Evolutionary conservation across 768 basidiomycete species (phyloP).

Genomic region (Suillus fuscotomentosus): DNA sequence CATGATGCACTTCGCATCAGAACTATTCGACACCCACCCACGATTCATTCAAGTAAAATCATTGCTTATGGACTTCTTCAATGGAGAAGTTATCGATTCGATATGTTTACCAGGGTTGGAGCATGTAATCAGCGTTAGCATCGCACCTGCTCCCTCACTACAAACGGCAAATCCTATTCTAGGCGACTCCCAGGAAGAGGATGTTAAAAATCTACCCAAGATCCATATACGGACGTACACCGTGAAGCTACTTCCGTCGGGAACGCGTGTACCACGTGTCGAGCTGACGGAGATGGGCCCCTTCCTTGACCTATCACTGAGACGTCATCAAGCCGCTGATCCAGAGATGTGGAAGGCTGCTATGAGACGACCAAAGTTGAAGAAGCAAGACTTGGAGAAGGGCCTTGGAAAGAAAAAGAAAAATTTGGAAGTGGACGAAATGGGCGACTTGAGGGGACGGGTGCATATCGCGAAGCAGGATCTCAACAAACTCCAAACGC

Average conservation of each 20-base stretch:
- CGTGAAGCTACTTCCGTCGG: constrained; percentile 68
- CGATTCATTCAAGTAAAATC: constrained; percentile 92
- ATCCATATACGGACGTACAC: constrained; percentile 91
- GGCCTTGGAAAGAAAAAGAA: constrained; percentile 91
- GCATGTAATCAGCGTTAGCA: constrained; percentile 81
- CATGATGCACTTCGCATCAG: constrained; percentile 93
- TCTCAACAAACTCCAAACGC: constrained; percentile 77
- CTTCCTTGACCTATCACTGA: constrained; percentile 75
- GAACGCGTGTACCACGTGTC: constrained; percentile 76
- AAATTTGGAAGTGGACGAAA: constrained; percentile 96
- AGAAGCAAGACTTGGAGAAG: constrained; percentile 83
- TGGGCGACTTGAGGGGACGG: constrained; percentile 92
- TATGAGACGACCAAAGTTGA: constrained; percentile 81
- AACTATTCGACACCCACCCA: constrained; percentile 93
- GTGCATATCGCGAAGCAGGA: constrained; percentile 92
- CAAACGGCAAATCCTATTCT: constrained; percentile 34
- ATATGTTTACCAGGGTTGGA: constrained; percentile 84
- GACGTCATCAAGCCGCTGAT: constrained; percentile 75
- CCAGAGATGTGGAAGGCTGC: constrained; percentile 79
- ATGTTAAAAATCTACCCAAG: constrained; percentile 59
- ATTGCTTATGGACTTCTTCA: constrained; percentile 87
- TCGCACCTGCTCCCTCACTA: constrained; percentile 62
- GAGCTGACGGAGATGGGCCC: constrained; percentile 91
- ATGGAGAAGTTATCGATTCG: constrained; percentile 79
- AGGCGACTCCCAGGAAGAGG: constrained; percentile 31